These are phyloP conservation scores for Chytriomyces sp. DNA, from an alignment of 192 early-diverging fungal genomes.

Conservation along the genomic window DNA sequence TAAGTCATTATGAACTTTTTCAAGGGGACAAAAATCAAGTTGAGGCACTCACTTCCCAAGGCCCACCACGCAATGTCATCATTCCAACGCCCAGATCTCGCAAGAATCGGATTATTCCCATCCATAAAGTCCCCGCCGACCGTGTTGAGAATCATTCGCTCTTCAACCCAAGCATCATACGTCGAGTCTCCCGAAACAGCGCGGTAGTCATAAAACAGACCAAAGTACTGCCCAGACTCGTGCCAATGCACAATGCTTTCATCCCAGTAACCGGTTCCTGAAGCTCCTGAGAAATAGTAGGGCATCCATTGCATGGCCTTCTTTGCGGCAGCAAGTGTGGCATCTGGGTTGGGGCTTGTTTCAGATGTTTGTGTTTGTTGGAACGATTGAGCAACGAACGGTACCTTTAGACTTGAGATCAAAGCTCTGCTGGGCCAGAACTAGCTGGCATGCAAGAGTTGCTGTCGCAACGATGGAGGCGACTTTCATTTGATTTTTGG, in stretches of 20 bases:
- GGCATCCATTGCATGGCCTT: not conserved
- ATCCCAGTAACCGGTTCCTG: constrained; percentile 3
- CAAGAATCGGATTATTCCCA: constrained; percentile 2
- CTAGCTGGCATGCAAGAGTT: not conserved
- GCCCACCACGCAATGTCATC: constrained; percentile 60
- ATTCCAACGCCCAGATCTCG: constrained; percentile 49
- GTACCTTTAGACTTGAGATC: not conserved
- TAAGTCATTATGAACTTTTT: not conserved
- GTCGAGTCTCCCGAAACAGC: not conserved
- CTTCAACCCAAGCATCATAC: constrained; percentile 5
- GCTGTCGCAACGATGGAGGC: not conserved
- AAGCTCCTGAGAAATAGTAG: not conserved
- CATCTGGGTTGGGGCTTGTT: not conserved
- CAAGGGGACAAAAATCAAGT: not conserved
- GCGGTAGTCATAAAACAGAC: constrained; percentile 13
- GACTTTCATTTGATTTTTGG: not conserved
- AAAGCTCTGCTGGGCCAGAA: not conserved
- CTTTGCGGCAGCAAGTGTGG: constrained; percentile 7
- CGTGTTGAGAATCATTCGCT: not conserved
- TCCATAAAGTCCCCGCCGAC: constrained; percentile 20
- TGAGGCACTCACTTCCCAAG: constrained; percentile 14
- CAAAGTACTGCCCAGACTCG: constrained; percentile 29
- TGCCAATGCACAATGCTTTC: constrained; percentile 34
- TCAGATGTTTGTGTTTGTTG: not conserved
- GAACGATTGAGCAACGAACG: not conserved